A percentile compares a stretch with the other conserved stretches of the same genome.
These are phyloP conservation scores for Cercospora sp. DNA, from an alignment of 2,329 filamentous ascomycete genomes.

Conservation along the genomic window DNA sequence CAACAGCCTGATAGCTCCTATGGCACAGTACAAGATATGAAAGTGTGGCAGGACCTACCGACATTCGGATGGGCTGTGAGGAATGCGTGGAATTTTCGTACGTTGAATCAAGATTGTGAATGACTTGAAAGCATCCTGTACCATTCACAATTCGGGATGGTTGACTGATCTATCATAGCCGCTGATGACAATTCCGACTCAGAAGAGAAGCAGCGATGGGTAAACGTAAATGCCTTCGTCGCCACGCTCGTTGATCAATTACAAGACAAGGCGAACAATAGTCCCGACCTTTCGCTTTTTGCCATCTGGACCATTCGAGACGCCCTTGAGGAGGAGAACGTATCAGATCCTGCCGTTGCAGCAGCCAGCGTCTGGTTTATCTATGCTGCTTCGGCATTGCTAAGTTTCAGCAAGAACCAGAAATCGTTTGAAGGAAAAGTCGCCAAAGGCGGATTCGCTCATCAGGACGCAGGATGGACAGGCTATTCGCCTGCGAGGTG, in stretches of 20 bases:
- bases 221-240: slow-evolving; percentile 37
- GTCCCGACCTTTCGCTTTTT: slow-evolving; percentile 35
- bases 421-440: slow-evolving; percentile 37
- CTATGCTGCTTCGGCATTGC: slow-evolving; percentile 32
- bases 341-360: slow-evolving; percentile 28
- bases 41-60: slow-evolving; percentile 35
- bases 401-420: slow-evolving; percentile 25
- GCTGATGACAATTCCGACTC: slow-evolving; percentile 26
- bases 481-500: slow-evolving; percentile 35
- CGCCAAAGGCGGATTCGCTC: slow-evolving; percentile 31
- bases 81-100: slow-evolving; percentile 37
- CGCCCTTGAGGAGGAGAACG: slow-evolving; percentile 33
- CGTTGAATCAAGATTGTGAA: not conserved
- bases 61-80: slow-evolving; percentile 35
- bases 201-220: slow-evolving; percentile 30
- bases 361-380: slow-evolving; percentile 37
- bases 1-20: slow-evolving; percentile 19
- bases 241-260: slow-evolving; percentile 31
- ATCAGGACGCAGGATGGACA: slow-evolving; percentile 30
- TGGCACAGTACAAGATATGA: slow-evolving; percentile 27
- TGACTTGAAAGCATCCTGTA: not conserved
- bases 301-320: slow-evolving; percentile 36
- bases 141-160: not conserved
- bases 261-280: slow-evolving; percentile 22
- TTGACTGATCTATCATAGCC: slow-evolving; percentile 17